Evolutionary conservation across 176 grass and related monocot species (phyloP).

Genomic region (Aegilops tauschii): DNA sequence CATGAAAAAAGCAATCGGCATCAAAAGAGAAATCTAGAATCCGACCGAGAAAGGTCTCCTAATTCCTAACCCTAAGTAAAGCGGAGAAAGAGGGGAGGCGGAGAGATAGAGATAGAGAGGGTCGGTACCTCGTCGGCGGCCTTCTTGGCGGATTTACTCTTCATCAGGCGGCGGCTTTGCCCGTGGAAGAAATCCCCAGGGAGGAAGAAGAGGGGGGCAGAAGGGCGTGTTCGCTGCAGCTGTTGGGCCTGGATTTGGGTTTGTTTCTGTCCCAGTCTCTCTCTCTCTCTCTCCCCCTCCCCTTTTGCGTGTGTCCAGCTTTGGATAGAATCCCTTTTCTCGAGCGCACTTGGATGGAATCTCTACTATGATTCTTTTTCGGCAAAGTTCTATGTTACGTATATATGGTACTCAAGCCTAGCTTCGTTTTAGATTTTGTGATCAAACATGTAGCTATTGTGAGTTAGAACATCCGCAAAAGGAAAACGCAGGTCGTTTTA

Average conservation of each 20-base stretch:
- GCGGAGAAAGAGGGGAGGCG: background rate
- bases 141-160: slow-evolving; percentile 30
- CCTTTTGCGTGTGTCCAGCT: background rate
- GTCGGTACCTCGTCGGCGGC: slow-evolving; percentile 25
- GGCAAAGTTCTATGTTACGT: background rate
- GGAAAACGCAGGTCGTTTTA: too few relatives aligned
- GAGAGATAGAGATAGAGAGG: background rate
- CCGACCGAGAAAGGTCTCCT: background rate
- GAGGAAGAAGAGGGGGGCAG: background rate
- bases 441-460: background rate
- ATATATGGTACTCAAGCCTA: background rate
- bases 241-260: slow-evolving; percentile 19
- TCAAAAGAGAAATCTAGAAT: background rate
- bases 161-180: slow-evolving; percentile 19
- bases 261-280: background rate
- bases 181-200: slow-evolving; percentile 10
- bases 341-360: too few relatives aligned
- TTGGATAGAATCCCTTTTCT: background rate
- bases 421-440: background rate
- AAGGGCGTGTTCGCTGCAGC: background rate
- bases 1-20: background rate
- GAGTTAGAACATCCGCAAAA: too few relatives aligned
- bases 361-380: background rate
- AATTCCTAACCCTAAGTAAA: background rate
- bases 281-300: background rate